Evolutionary conservation across 1,284 basidiomycete genomes (phyloP).

Genomic region (Ceraceosorus bombacis): DNA sequence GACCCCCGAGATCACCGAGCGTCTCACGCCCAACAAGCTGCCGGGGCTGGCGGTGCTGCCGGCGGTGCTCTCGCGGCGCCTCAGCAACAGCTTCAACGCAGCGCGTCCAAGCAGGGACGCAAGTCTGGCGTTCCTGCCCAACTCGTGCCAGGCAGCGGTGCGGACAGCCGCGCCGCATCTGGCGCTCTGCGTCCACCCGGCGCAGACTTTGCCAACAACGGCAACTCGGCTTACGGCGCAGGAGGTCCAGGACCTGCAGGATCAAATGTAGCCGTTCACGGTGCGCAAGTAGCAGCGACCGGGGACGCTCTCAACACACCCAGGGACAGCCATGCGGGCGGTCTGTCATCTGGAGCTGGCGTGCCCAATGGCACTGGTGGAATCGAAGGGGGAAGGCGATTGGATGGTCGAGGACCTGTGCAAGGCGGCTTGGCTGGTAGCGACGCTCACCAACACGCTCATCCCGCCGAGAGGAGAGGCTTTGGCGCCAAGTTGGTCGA

Average conservation of each 20-base stretch:
- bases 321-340: constrained; percentile 28
- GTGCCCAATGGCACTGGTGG: constrained; percentile 17
- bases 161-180: not conserved
- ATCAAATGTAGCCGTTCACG: constrained; percentile 41
- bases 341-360: constrained; percentile 21
- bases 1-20: constrained; percentile 14
- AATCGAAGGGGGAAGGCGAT: constrained; percentile 25
- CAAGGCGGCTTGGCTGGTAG: constrained; percentile 29
- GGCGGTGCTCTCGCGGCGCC: constrained; percentile 9
- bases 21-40: constrained; percentile 15
- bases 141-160: constrained; percentile 4
- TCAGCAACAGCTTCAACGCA: constrained; percentile 23
- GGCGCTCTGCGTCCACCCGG: constrained; percentile 5
- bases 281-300: constrained; percentile 27
- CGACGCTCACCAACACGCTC: constrained; percentile 20
- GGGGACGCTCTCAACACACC: constrained; percentile 13
- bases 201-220: not conserved
- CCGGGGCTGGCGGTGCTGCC: constrained; percentile 19
- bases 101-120: constrained; percentile 35
- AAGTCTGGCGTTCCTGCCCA: constrained; percentile 29
- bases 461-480: constrained; percentile 32
- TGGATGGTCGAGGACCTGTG: constrained; percentile 26
- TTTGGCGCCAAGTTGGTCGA: constrained; percentile 47
- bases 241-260: constrained; percentile 34
- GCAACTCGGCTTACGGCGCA: not conserved